A percentile compares a stretch with the other conserved stretches of the same genome.
phyloP scores from a whole-genome alignment of 1,284 basidiomycete genomes.

The Inonotus hispidus region DNA sequence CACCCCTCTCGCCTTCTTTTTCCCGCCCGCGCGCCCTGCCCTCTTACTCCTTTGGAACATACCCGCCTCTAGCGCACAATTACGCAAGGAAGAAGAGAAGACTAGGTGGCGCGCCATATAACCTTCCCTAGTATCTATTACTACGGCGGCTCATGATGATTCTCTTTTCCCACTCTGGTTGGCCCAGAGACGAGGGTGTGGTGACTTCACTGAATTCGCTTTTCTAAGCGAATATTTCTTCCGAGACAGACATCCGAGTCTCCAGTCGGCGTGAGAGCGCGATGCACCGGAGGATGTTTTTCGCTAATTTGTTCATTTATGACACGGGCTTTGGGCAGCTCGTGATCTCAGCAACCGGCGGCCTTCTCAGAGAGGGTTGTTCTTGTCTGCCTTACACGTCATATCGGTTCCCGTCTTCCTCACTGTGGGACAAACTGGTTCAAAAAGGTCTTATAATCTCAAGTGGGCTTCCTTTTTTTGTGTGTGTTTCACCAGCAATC shows the following conservation, averaged over 20 bases:
- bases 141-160: neutral
- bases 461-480: neutral
- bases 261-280: constrained; percentile 4
- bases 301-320: neutral
- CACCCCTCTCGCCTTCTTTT: constrained; percentile 7
- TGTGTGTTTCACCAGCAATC: neutral
- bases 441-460: neutral
- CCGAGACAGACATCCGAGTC: neutral
- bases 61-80: constrained; percentile 1
- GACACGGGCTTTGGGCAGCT: neutral
- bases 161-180: neutral
- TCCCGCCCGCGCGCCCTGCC: neutral
- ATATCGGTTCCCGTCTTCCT: too few relatives aligned
- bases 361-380: too few relatives aligned
- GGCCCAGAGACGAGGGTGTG: neutral
- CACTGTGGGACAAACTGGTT: neutral
- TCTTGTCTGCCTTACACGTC: too few relatives aligned
- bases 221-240: constrained; percentile 2
- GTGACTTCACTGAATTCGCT: neutral
- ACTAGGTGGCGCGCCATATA: neutral
- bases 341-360: neutral
- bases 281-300: neutral
- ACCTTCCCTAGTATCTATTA: neutral
- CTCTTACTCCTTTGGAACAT: neutral
- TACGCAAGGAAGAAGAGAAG: neutral